Base-by-base conservation (phyloP, 140 eudicot species). In the Erigeron philadelphicus region DNA sequence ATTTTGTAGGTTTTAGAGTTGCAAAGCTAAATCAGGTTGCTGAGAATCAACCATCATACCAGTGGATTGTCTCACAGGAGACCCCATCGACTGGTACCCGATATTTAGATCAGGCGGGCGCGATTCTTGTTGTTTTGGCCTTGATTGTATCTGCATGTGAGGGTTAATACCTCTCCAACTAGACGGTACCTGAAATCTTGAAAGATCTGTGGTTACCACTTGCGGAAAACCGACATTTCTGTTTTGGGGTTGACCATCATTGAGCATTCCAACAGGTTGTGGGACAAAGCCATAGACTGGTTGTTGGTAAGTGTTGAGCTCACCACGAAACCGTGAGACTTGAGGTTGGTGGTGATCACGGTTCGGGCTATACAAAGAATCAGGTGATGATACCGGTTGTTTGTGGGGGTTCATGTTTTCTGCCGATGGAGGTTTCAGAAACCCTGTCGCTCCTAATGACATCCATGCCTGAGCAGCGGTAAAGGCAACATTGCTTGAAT, bases 21-120 rank as follows among this genome's bases (percentile, higher is more conserved):
- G 99, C 74, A 89, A 84, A 64, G 99, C 99, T 63, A 94, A 74
- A 81, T 94, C 97, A 1, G 99, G 99, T 74, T 94, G 99, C 85
- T 87, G 97, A 71, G 99, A 77, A 82, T 94, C 99, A 48, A 83
- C 94, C 77, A 79, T 11, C 56, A 86, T 83, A 18, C 81, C 84
- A 4, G 91, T 75, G 47, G 95, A 83, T 16, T 86, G 96, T 81
- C 84, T 75, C 21, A 77, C 96, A 1, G 95, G 96, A n/a, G 96
- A 89, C 43, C 90, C 95, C n/a, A 89, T 56, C 5, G 96, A 85
- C 71, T 85, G 99, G 81, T 83, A 89, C 40, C 89, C 93, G 9
- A 89, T 79, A 66, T 89, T 94, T 25, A 94, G 50, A 76, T 89
- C 99, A 8, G 97, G 97, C 43, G 97, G 95, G 0, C 84, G 79